Evolutionary conservation across 2,329 filamentous ascomycete species (phyloP).

Genomic region (Colletotrichum costaricense): DNA sequence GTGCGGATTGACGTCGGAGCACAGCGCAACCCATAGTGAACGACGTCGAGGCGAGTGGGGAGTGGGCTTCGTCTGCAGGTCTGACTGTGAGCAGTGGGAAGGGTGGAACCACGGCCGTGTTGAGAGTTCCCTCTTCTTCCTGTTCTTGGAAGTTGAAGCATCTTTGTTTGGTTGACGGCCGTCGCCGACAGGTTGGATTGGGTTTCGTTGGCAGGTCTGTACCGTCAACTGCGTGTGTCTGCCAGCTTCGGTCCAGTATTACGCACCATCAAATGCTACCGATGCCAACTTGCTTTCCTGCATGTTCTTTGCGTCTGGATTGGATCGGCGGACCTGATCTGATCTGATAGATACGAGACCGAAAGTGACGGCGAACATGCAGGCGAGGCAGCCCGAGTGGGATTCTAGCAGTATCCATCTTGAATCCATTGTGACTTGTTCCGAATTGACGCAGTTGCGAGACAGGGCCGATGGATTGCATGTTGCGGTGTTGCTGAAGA

Average conservation of each 20-base stretch:
- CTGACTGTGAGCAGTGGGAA: conserved; percentile 11
- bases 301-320: background rate
- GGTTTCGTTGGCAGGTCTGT: conserved; percentile 10
- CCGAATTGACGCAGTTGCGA: background rate
- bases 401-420: background rate
- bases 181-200: conserved; percentile 23
- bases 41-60: conserved; percentile 10
- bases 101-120: conserved; percentile 14
- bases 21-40: background rate
- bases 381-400: background rate
- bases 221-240: background rate
- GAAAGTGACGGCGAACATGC: conserved; percentile 23
- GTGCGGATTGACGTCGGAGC: conserved; percentile 9
- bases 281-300: background rate
- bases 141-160: background rate
- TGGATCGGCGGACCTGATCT: conserved; percentile 29
- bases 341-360: conserved; percentile 21
- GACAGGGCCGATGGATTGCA: background rate
- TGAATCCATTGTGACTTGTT: background rate
- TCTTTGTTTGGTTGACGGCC: conserved; percentile 11
- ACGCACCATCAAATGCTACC: background rate
- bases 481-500: conserved; percentile 15
- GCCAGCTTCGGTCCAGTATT: background rate
- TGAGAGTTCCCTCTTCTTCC: background rate
- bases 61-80: conserved; percentile 18